A percentile compares a stretch with the other conserved stretches of the same genome.
Conservation (phyloP, 2,329 filamentous ascomycete species). For the Dendrostoma leiphaemia region DNA sequence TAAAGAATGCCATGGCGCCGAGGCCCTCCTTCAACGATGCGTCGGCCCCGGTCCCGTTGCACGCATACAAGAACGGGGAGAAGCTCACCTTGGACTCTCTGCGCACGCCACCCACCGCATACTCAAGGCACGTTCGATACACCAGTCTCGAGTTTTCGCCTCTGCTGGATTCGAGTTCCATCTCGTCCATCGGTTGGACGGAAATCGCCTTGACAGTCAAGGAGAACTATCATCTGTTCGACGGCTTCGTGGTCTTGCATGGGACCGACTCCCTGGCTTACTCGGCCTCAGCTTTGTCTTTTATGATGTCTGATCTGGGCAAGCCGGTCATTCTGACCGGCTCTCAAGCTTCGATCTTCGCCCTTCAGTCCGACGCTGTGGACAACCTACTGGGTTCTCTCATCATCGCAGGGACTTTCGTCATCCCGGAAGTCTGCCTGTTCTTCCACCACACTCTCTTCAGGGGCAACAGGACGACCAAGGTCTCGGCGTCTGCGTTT, state of each 20-base stretch:
- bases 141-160: slow-evolving; percentile 81
- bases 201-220: slow-evolving; percentile 77
- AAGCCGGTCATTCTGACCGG: slow-evolving; percentile 89
- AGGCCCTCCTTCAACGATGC: slow-evolving; percentile 84
- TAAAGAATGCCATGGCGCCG: slow-evolving; percentile 78
- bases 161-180: slow-evolving; percentile 85
- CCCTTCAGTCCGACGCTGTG: slow-evolving; percentile 85
- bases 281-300: slow-evolving; percentile 85
- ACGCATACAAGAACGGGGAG: slow-evolving; percentile 49
- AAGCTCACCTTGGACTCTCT: slow-evolving; percentile 61
- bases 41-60: slow-evolving; percentile 51
- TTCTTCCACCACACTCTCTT: slow-evolving; percentile 93
- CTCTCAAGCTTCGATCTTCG: slow-evolving; percentile 81
- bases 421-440: slow-evolving; percentile 88
- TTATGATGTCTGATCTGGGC: slow-evolving; percentile 87
- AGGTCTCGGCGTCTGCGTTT: slow-evolving; percentile 83
- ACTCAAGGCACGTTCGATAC: slow-evolving; percentile 79
- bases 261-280: slow-evolving; percentile 89
- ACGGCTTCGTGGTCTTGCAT: slow-evolving; percentile 88
- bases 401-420: slow-evolving; percentile 88
- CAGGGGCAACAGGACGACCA: slow-evolving; percentile 83
- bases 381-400: slow-evolving; percentile 87
- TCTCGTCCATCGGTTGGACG: slow-evolving; percentile 82
- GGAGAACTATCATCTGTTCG: slow-evolving; percentile 84
- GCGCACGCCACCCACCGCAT: slow-evolving; percentile 76